These are phyloP conservation scores for Pugionium cornutum DNA, from an alignment of 345 rosid species.

Conservation along the genomic window DNA sequence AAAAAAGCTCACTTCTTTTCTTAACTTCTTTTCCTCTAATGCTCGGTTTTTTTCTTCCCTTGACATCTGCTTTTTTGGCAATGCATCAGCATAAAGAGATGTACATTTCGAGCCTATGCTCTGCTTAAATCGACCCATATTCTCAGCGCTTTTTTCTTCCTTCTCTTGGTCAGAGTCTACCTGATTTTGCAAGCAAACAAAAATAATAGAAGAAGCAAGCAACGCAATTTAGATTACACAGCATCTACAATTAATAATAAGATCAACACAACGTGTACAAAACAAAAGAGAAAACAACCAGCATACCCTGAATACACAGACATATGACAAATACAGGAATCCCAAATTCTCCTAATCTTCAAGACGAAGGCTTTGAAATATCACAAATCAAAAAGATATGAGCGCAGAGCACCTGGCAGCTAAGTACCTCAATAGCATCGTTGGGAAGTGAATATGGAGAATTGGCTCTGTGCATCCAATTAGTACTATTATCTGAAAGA, in stretches of 20 bases:
- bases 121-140: constrained; percentile 34
- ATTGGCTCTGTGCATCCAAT: constrained; percentile 35
- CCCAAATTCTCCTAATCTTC: not conserved
- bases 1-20: constrained; percentile 59
- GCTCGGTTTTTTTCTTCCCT: constrained; percentile 56
- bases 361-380: not conserved
- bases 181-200: constrained; percentile 40
- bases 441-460: constrained; percentile 32
- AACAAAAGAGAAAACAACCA: not conserved
- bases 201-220: not conserved
- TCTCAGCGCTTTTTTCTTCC: constrained; percentile 52
- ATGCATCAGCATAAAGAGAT: constrained; percentile 38
- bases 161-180: constrained; percentile 48
- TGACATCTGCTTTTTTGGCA: constrained; percentile 48
- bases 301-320: not conserved
- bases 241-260: not conserved
- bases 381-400: not conserved
- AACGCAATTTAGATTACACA: not conserved
- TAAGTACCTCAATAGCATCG: constrained; percentile 41
- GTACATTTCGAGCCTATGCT: constrained; percentile 35
- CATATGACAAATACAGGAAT: not conserved
- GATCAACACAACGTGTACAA: not conserved
- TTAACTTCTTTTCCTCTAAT: constrained; percentile 67
- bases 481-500: constrained; percentile 28
- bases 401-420: not conserved